Conservation (phyloP, 116 monocot species). For the Posidonia oceanica region DNA sequence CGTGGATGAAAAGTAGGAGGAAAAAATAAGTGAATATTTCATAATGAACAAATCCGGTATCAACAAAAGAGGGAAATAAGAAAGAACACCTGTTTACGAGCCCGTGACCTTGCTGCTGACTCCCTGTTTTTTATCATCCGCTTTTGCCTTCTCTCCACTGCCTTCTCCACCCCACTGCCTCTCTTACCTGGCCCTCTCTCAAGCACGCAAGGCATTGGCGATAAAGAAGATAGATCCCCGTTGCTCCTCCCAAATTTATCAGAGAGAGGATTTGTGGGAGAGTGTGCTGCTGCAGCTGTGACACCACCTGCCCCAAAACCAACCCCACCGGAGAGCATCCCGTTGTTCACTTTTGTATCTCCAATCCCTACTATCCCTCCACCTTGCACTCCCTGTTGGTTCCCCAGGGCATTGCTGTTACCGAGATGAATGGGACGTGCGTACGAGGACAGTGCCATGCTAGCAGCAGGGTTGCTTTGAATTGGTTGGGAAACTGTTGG, state of each 20-base stretch:
- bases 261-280: slow-evolving; percentile 10
- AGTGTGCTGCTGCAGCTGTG: slow-evolving; percentile 7
- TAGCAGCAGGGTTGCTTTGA: slow-evolving; percentile 1
- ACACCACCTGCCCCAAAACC: slow-evolving; percentile 13
- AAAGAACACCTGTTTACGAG: slow-evolving; percentile 58
- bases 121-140: slow-evolving; percentile 90
- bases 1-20: too few species aligned
- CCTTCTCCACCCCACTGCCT: slow-evolving; percentile 44
- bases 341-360: slow-evolving; percentile 17
- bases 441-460: background rate
- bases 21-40: too few species aligned
- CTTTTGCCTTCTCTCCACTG: slow-evolving; percentile 68
- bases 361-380: slow-evolving; percentile 24
- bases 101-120: slow-evolving; percentile 64
- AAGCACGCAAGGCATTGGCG: slow-evolving; percentile 26
- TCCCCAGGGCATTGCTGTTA: background rate
- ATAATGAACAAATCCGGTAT: too few species aligned
- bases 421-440: background rate
- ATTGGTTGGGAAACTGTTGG: background rate
- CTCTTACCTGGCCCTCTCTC: slow-evolving; percentile 17
- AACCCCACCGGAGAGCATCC: slow-evolving; percentile 15
- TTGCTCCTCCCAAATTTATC: slow-evolving; percentile 27
- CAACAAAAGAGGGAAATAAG: background rate
- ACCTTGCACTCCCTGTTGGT: slow-evolving; percentile 7
- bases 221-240: slow-evolving; percentile 36